These are phyloP conservation scores for Aspergillus sclerotioniger DNA, from an alignment of 495 filamentous ascomycete species.

Conservation along the genomic window DNA sequence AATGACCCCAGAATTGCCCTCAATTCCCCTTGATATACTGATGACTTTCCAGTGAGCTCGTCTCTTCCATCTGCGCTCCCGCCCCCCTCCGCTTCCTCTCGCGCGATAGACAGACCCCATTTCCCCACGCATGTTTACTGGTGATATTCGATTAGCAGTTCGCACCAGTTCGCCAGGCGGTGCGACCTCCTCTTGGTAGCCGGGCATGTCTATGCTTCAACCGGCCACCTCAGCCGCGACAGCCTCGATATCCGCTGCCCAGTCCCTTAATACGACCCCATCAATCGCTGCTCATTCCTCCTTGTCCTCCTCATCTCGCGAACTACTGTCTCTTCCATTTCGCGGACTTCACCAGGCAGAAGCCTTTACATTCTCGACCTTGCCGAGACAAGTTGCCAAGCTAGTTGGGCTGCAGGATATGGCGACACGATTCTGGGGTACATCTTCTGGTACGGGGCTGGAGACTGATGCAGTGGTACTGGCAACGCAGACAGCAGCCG, in stretches of 20 bases:
- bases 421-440: constrained; percentile 27
- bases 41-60: neutral
- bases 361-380: constrained; percentile 35
- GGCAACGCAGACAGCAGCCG: constrained; percentile 31
- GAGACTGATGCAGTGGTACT: constrained; percentile 27
- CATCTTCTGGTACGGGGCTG: constrained; percentile 22
- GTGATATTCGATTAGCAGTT: neutral
- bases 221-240: constrained; percentile 10
- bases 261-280: constrained; percentile 23
- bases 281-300: constrained; percentile 21
- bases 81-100: neutral
- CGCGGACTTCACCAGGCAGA: constrained; percentile 40
- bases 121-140: neutral
- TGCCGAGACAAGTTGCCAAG: constrained; percentile 37
- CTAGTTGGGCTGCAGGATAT: constrained; percentile 31
- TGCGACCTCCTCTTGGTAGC: neutral
- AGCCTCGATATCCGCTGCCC: constrained; percentile 8
- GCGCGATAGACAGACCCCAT: neutral
- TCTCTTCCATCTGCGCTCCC: neutral
- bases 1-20: neutral
- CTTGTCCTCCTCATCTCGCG: constrained; percentile 35
- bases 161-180: neutral
- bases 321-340: constrained; percentile 35
- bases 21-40: neutral
- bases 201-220: constrained; percentile 17